Evolutionary conservation across 257 asterid species (phyloP).

Genomic region (Solanum pimpinellifolium): DNA sequence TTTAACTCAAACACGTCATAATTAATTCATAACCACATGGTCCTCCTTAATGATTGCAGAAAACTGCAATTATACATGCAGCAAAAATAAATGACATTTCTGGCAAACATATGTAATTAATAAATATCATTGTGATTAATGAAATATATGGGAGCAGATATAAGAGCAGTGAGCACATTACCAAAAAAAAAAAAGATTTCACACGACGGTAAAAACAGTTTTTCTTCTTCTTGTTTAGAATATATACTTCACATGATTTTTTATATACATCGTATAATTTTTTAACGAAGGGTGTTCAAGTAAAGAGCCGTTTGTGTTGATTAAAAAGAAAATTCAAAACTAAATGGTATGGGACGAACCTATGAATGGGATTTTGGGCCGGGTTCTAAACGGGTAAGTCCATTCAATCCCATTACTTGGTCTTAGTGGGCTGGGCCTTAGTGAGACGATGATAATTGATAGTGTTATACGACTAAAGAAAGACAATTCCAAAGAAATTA

Average conservation of each 20-base stretch:
- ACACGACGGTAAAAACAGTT: no score
- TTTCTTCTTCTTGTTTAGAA: no score
- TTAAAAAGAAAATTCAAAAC: neutral
- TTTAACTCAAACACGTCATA: neutral
- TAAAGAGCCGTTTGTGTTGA: neutral
- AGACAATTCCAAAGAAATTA: no score
- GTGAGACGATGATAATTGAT: neutral
- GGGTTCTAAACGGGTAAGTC: neutral
- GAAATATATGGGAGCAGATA: neutral
- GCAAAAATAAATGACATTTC: neutral
- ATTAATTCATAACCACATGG: neutral
- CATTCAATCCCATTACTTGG: neutral
- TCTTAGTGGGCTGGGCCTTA: neutral
- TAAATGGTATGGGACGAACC: no score
- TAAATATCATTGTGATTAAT: neutral
- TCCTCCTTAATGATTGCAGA: neutral
- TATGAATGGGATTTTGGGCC: no score
- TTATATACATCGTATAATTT: no score
- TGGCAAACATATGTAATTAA: neutral
- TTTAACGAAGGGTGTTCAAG: neutral
- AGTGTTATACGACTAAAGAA: neutral
- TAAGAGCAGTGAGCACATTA: no score
- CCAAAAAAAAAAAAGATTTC: no score
- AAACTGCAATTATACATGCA: neutral
- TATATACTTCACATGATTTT: no score